Evolutionary conservation across 192 early-diverging fungal genomes (phyloP).

Genomic region (Linnemannia exigua): DNA sequence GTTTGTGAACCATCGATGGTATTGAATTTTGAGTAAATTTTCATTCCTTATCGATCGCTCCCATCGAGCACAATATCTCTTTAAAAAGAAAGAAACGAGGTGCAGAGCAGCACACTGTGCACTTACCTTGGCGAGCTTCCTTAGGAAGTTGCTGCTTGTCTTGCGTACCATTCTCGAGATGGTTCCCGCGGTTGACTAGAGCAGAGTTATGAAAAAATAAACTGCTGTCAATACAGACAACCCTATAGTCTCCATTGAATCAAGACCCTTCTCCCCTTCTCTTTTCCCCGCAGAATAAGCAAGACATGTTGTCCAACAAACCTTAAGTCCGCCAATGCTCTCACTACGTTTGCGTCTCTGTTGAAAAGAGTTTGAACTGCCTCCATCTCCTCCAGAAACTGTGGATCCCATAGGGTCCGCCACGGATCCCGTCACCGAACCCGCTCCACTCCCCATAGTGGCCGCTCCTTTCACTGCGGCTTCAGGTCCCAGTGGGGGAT

Average conservation of each 20-base stretch:
- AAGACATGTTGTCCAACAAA: background rate
- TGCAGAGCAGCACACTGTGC: background rate
- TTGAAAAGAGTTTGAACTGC: constrained; percentile 30
- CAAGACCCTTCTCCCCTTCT: background rate
- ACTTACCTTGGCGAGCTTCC: constrained; percentile 36
- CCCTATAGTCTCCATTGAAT: background rate
- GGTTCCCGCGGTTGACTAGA: constrained; percentile 39
- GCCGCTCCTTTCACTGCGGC: constrained; percentile 3
- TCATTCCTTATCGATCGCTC: background rate
- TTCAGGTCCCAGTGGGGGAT: background rate
- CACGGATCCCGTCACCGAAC: background rate
- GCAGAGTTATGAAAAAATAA: background rate
- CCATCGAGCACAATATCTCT: background rate
- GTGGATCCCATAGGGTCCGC: background rate
- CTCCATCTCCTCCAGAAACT: background rate
- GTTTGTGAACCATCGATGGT: background rate
- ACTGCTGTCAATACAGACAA: background rate
- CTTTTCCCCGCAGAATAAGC: background rate
- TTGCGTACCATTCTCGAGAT: constrained; percentile 44
- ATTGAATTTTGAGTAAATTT: background rate
- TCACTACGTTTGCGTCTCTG: constrained; percentile 50
- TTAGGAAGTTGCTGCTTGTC: constrained; percentile 38
- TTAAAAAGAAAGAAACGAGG: no score
- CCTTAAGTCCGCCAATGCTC: constrained; percentile 48
- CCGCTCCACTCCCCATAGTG: background rate